These are phyloP conservation scores for Leptodontidium sp. DNA, from an alignment of 2,329 filamentous ascomycete genomes.

Conservation along the genomic window DNA sequence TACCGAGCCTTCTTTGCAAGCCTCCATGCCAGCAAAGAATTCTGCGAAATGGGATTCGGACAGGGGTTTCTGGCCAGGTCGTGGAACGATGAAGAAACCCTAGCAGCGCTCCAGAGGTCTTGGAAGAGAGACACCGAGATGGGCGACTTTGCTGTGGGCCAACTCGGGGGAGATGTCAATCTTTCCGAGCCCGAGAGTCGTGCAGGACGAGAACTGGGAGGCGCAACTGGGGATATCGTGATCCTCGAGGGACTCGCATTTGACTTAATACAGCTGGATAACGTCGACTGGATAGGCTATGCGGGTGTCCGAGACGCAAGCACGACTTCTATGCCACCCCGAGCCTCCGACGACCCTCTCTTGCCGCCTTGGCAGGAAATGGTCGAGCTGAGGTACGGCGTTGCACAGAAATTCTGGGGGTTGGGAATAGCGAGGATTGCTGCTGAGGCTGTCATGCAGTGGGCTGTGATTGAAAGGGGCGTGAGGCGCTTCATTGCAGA, in stretches of 20 bases:
- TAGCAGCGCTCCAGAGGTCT: not conserved
- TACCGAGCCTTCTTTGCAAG: conserved; percentile 10
- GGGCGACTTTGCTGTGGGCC: conserved; percentile 15
- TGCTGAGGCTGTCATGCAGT: conserved; percentile 8
- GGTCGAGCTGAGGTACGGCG: conserved; percentile 9
- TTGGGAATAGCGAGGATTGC: conserved; percentile 1
- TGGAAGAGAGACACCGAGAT: conserved; percentile 3
- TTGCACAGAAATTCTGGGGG: conserved; percentile 7
- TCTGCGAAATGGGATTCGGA: conserved; percentile 8
- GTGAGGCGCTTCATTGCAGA: conserved; percentile 10
- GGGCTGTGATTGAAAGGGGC: conserved; percentile 5
- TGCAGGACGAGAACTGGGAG: not conserved
- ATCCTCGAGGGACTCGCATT: not conserved
- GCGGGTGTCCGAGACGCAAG: conserved; percentile 7
- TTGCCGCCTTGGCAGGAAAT: conserved; percentile 1
- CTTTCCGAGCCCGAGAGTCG: not conserved
- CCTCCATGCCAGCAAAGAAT: conserved; percentile 8
- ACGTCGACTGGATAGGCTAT: not conserved
- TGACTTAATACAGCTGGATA: not conserved
- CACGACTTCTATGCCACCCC: conserved; percentile 1
- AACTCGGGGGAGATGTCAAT: not conserved
- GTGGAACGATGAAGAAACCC: conserved; percentile 8
- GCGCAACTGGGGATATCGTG: not conserved
- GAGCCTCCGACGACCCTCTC: not conserved
- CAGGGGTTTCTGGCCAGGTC: not conserved